Evolutionary conservation across 2,329 filamentous ascomycete species (phyloP), one percentile per base, ranked within the genome.

Genomic region (Fusarium vanettenii): DNA sequence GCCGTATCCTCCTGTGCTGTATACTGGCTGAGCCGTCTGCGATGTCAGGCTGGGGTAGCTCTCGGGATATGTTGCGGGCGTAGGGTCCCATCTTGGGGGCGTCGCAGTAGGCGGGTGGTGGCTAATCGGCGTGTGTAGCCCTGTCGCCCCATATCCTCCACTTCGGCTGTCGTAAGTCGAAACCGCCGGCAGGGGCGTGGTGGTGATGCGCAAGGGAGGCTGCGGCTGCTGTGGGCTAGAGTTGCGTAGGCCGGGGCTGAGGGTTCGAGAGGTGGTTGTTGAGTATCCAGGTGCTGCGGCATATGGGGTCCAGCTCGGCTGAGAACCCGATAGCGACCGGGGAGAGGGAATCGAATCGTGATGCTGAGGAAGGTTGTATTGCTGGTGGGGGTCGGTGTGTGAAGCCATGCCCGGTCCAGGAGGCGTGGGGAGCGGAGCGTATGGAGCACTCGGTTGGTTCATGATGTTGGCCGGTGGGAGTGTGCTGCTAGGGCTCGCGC

Each of bases 341-440:
- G 89, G 88, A 10, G 88, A 90, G 0, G 87, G 84, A 33, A 90
- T 84, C 6, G 85, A 82, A 52, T 90, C 88, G 50, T 87, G 84
- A 48, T 88, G 85, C 74, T 84, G 73, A 79, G 85, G 62, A 78
- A 87, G 70, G 80, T 86, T 64, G 82, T 84, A 85, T 33, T 83
- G 83, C 35, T 76, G 66, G 64, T 84, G 82, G 39, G 78, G 64
- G 29, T 84, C 82, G n/a, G 72, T 67, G 45, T 82, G 81, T 18
- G 81, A 73, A 18, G 74, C 69, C 73, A 84, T 80, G 50, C 76
- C 73, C 43, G 81, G 82, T 6, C 79, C 79, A 5, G 87, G 86
- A 1, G 87, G 86, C n/a, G 87, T 87, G 13, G 87, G 86, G 18
- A 88, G 79, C 8, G 85, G 79, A 3, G 84, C 83, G 68, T 87